Conservation (phyloP, 768 basidiomycete genomes). For the Rhodocollybia butyracea region DNA sequence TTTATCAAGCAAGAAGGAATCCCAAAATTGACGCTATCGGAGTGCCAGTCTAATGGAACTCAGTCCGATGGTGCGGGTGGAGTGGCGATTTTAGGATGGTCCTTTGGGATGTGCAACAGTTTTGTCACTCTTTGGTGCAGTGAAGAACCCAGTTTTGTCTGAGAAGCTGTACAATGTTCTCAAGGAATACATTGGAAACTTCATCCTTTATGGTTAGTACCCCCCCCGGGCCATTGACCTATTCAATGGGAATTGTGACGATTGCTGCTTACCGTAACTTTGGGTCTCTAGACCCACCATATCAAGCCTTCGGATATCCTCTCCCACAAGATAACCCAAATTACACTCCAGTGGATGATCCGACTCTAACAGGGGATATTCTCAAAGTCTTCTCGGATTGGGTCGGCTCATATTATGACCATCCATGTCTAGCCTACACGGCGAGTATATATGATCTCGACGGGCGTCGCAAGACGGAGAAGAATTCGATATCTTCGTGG, state of each 20-base stretch:
- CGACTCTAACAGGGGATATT: constrained; percentile 2
- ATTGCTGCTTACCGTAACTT: not conserved
- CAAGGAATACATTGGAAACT: constrained; percentile 9
- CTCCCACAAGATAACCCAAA: constrained; percentile 6
- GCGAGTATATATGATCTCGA: constrained; percentile 1
- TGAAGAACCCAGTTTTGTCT: constrained; percentile 6
- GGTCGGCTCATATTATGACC: constrained; percentile 15
- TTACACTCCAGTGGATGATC: constrained; percentile 11
- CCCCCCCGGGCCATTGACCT: too few relatives aligned
- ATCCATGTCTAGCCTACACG: not conserved
- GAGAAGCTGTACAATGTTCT: constrained; percentile 2
- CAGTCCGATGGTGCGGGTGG: constrained; percentile 14
- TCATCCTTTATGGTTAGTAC: constrained; percentile 17
- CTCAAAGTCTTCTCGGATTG: constrained; percentile 8
- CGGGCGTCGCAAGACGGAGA: constrained; percentile 2
- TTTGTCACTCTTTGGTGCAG: constrained; percentile 7
- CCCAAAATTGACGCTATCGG: constrained; percentile 9
- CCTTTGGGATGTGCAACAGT: constrained; percentile 9
- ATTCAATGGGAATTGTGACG: too few relatives aligned
- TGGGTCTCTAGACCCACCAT: constrained; percentile 9
- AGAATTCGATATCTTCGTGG: constrained; percentile 8
- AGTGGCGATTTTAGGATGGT: constrained; percentile 19
- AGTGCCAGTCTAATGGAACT: too few relatives aligned
- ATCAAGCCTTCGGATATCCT: constrained; percentile 11
- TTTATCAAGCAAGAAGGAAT: constrained; percentile 15